phyloP scores from a whole-genome alignment of 2,329 filamentous ascomycete genomes.

The Fusarium succisae region DNA sequence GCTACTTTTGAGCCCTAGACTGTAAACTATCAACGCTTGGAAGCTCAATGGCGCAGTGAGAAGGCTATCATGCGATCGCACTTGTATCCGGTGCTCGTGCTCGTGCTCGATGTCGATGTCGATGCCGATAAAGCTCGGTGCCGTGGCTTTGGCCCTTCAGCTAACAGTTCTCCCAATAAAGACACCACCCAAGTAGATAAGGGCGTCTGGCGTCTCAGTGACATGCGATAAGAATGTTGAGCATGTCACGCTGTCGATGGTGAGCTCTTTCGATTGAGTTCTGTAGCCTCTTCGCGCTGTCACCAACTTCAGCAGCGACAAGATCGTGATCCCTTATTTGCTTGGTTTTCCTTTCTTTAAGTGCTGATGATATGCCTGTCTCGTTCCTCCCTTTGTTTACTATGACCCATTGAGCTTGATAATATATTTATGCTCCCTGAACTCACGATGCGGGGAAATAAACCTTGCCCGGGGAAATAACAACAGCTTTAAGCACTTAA shows the following conservation, averaged over 20 bases:
- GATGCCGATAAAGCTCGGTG: not conserved
- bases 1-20: not conserved
- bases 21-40: not conserved
- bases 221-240: not conserved
- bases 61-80: not conserved
- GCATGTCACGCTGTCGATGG: not conserved
- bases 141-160: not conserved
- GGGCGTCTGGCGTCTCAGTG: not conserved
- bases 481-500: not conserved
- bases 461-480: not conserved
- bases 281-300: not conserved
- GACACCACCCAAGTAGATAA: not conserved
- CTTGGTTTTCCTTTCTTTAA: too few relatives aligned
- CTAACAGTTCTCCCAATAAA: not conserved
- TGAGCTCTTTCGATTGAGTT: not conserved
- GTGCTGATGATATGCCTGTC: not conserved
- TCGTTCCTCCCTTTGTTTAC: not conserved
- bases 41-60: not conserved
- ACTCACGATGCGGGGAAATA: slow-evolving; percentile 4
- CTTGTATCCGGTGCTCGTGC: not conserved
- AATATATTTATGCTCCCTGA: not conserved
- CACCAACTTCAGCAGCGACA: not conserved
- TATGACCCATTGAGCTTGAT: not conserved
- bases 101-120: not conserved
- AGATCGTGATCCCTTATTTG: not conserved